Evolutionary conservation across 176 grass and related monocot genomes (phyloP), one percentile per base, ranked within the genome.

Genomic region (Musa schizocarpa): DNA sequence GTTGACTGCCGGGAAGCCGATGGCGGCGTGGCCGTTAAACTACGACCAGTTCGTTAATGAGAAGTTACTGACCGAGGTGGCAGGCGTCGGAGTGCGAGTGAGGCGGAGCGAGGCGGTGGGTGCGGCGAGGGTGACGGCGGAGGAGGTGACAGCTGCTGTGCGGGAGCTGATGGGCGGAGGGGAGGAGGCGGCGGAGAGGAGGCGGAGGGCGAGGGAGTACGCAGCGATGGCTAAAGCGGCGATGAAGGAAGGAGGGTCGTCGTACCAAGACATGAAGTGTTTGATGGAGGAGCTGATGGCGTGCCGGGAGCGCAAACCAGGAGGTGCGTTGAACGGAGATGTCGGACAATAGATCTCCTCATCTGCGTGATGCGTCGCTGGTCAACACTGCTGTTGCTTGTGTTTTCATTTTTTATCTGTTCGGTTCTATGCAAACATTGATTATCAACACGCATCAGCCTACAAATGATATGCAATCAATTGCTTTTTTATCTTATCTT

Each of bases 1-100:
- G 21, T 23, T 90, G 69, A 54, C 71, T 3, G 23, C 71, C n/a
- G 71, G 71, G 20, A 26, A 54, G 71, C 22, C 71, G 50, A 73
- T 54, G 50, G 71, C 21, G 52, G 24, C 71, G 12, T 73, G 50
- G 50, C 71, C 71, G 20, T n/a, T 73, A 1, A 13, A 1, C 22
- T 54, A 53, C 52, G 71, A 73, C 20, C 71, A 73, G 52, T 73
- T 55, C 52, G 8, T 55, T 11, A 73, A 73, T 52, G 71, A 73
- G 71, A 73, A 73, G 51, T 16, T 73, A 11, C 20, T 73, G 71
- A 54, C 52, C 13, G 71, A 73, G 1, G 9, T 53, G 22, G 11
- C 14, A 11, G 22, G 50, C 10, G 20, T 73, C 20, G 71, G 71
- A 1, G 52, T 73, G 23, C 17, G 74, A 10, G 56, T 61, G 0